Evolutionary conservation across 2,329 filamentous ascomycete genomes (phyloP), one percentile per base, ranked within the genome.

Genomic region (Epichloe coenophiala): DNA sequence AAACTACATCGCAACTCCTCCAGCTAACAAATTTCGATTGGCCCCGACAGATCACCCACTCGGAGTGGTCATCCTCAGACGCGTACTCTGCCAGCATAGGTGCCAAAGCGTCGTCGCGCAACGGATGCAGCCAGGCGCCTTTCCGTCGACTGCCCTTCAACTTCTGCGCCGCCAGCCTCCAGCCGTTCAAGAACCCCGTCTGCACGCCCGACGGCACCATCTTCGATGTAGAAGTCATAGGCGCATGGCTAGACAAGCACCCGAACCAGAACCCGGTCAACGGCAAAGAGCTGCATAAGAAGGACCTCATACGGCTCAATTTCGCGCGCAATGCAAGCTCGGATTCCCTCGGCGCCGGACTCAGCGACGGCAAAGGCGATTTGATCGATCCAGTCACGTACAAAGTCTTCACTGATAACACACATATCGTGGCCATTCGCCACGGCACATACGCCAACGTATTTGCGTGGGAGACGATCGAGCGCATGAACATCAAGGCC

Each of bases 341-440:
- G 42, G 71, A 76, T 57, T 69, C 71, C 3, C 69, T 73, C 40
- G 69, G 73, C 41, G 70, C 69, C 8, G 72, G 69, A 3, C 56
- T 68, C 12, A 70, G 70, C 55, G 76, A 80, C 55, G 76, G 72
- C 15, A 74, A 76, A 53, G 86, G 81, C 49, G 93, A 97, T 60
- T 86, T 93, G 61, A 88, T 97, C 55, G 93, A 98, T 61, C 94
- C 93, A 0, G 91, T 98, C 45, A 96, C 90, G 0, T 97, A 87
- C 75, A 98, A 98, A 67, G 86, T 95, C 41, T 88, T 98, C 61
- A 98, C 93, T 45, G 89, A 98, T 65, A 97, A 97, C 67, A 97
- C 93, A 4, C 93, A 97, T 67, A 88, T 98, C 52, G 88, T 97
- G 44, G 91, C 90, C 15, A 75, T 98, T 55, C 77, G 81, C 51